Percentiles rank a stretch among this genome's conserved stretches.
These are phyloP conservation scores for Babesia divergens DNA, from an alignment of 169 alveolate species.

Conservation along the genomic window DNA sequence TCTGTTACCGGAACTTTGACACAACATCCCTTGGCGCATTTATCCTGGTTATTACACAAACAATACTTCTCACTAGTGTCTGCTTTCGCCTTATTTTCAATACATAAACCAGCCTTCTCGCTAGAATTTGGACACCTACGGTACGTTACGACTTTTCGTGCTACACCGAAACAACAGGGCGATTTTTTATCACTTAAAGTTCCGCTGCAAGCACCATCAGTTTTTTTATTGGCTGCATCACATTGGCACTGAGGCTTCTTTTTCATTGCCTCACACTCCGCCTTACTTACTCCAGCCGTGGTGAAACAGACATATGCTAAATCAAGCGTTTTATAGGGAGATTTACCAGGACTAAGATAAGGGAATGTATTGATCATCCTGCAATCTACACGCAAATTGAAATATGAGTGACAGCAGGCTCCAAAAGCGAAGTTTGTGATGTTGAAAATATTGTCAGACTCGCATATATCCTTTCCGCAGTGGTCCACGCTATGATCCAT, in stretches of 20 bases:
- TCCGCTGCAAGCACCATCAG: no score
- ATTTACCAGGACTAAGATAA: neutral
- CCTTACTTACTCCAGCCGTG: constrained; percentile 4
- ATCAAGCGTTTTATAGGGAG: neutral
- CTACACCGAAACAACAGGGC: neutral
- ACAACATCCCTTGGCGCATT: constrained; percentile 11
- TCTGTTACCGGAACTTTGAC: constrained; percentile 2
- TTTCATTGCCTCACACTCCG: neutral
- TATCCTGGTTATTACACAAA: neutral
- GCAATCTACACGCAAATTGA: neutral
- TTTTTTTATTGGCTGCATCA: no score
- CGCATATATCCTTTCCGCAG: neutral
- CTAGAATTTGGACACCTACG: neutral
- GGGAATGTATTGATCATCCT: neutral
- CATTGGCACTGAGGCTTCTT: no score
- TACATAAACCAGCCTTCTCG: neutral
- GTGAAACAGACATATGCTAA: constrained; percentile 8
- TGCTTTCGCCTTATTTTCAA: neutral
- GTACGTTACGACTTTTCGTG: neutral
- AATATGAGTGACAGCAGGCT: constrained; percentile 3
- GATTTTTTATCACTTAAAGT: no score
- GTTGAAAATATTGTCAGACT: neutral
- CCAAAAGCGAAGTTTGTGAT: neutral
- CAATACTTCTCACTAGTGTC: neutral
- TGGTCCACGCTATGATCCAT: neutral